Base-by-base conservation (phyloP, 73 alveolate genomes). In the Paramecium biaurelia region DNA sequence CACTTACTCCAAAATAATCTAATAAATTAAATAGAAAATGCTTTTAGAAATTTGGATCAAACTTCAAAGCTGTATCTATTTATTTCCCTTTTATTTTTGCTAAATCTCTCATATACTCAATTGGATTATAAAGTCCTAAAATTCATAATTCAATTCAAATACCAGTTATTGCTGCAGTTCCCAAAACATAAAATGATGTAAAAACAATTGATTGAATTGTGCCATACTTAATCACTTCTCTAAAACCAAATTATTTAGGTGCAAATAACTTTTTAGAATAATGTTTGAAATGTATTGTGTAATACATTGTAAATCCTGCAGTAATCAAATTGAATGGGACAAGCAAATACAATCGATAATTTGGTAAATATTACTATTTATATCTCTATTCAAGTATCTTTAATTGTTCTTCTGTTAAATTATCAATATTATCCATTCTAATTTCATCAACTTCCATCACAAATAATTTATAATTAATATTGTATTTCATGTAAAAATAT, bases 371-470 rank as follows among this genome's bases (percentile, higher is more conserved):
- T 87, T 87, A 20, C 34, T 87, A 34, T 87, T 67, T 35, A 74
- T 79, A 87, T 67, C 28, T 63, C 23, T 87, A 49, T 87, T 68
- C 85, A 35, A 87, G 79, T 35, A 59, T 87, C 58, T 45, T 68
- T 34, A 79, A 45, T 28, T 87, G 57, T 24, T 87, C 89, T 68
- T 87, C 93, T 30, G 85, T 87, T 68, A 87, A 47, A 87, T 87
- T 79, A 43, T 87, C 93, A 26, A 87, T 42, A 70, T 87, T 87
- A 38, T 87, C 89, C 93, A 87, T 87, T n/a, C 74, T 87, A 11
- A 87, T 87, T 37, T 68, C 43, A 9, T 87, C 89, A 21, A 49
- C 93, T 32, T 59, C 67, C 72, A 85, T 85, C 49, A 57, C 58
- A 42, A 85, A 20, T 45, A 32, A 32, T 57, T 85, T 49, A 43